Evolutionary conservation across 805 yeast genomes (phyloP).

Genomic region (Schwanniomyces sp.): DNA sequence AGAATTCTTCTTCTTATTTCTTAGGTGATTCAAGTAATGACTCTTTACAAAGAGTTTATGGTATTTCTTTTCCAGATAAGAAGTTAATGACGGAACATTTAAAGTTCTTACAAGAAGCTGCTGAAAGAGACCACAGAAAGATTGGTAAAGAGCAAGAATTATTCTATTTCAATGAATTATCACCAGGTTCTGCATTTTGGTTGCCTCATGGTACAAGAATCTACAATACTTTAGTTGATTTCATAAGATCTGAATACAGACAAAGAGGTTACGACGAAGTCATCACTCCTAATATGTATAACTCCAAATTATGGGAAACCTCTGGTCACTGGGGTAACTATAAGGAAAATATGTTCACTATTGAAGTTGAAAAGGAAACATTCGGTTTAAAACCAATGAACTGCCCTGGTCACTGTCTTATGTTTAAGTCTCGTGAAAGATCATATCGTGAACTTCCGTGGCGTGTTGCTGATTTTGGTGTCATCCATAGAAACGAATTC

Average conservation of each 20-base stretch:
- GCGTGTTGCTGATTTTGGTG: constrained; percentile 99
- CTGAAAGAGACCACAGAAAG: constrained; percentile 93
- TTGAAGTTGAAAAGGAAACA: constrained; percentile 94
- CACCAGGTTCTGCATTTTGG: constrained; percentile 99
- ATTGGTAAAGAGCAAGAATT: constrained; percentile 96
- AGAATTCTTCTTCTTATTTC: constrained; percentile 95
- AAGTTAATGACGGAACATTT: constrained; percentile 92
- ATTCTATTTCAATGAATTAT: constrained; percentile 92
- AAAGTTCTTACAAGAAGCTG: constrained; percentile 94
- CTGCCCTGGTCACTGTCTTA: constrained; percentile 90
- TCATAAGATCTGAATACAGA: constrained; percentile 81
- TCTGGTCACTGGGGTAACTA: constrained; percentile 99
- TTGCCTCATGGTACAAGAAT: constrained; percentile 98
- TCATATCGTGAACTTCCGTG: constrained; percentile 96
- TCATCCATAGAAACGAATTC: constrained; percentile 93
- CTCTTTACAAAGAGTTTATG: constrained; percentile 94
- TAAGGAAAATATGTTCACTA: constrained; percentile 95
- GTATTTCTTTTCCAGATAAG: constrained; percentile 98
- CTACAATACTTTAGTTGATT: constrained; percentile 80
- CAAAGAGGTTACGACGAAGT: constrained; percentile 97
- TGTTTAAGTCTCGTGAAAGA: constrained; percentile 90
- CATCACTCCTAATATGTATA: constrained; percentile 98
- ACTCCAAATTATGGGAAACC: constrained; percentile 95
- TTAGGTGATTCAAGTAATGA: constrained; percentile 91
- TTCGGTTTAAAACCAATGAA: constrained; percentile 95